Evolutionary conservation across 306 rosid species (phyloP), one percentile per base, ranked within the genome.

Genomic region (Senna tora): DNA sequence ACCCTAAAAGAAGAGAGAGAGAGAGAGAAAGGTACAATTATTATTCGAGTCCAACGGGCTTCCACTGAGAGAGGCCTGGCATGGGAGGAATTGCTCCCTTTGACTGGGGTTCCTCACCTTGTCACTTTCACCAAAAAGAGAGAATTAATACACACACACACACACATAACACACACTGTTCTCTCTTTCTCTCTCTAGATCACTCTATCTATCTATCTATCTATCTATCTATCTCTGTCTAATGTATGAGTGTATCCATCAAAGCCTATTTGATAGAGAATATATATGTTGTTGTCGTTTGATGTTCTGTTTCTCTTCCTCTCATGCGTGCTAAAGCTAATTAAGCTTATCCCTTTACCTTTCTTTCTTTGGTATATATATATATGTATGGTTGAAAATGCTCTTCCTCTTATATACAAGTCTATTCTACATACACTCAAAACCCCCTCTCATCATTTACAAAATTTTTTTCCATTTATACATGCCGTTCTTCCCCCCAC

Each of bases 91-190:
- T 79, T 62, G 82, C 81, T 74, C 75, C 82, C 89, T 89, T 93
- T 93, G 86, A 90, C 96, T 78, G 88, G 87, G 83, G 75, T 67
- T 81, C 45, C 82, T 72, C 69, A 65, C 34, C 13, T 74, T 13
- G 93, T 94, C 97, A 59, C 87, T 91, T 79, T 94, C 99, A 67
- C 68, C 57, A 74, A 85, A 91, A 94, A 85, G 99, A 32, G 77
- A 68, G 30, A 25, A 25, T 25, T 25, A 25, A 25, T 25, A 25
- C 2, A 25, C n/a, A n/a, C n/a, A n/a, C n/a, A n/a, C n/a, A n/a
- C n/a, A n/a, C n/a, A n/a, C n/a, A n/a, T n/a, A n/a, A n/a, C n/a
- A n/a, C n/a, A n/a, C n/a, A n/a, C n/a, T n/a, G 30, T 25, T 67
- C 65, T 32, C 67, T 77, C 79, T 38, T 30, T 11, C 74, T 63